Evolutionary conservation across 495 filamentous ascomycete species (phyloP).

Genomic region (Hyaloscypha variabilis): DNA sequence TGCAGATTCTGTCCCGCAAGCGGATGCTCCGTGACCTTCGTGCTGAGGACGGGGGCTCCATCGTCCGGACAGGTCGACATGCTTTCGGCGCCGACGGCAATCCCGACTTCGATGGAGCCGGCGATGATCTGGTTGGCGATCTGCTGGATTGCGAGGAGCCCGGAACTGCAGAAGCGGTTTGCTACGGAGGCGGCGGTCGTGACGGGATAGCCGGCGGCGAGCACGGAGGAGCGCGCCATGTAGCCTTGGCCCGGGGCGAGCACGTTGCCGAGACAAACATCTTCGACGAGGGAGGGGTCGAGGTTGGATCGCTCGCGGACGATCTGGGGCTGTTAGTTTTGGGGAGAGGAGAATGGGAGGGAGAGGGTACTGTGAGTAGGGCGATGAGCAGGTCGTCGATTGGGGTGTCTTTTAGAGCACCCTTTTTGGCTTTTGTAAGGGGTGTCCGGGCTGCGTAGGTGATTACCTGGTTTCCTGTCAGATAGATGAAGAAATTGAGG

Average conservation of each 20-base stretch:
- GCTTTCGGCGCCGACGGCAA: constrained; percentile 84
- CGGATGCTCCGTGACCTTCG: constrained; percentile 63
- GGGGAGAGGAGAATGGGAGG: too few relatives aligned
- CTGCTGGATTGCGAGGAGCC: constrained; percentile 90
- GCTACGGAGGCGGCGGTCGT: constrained; percentile 75
- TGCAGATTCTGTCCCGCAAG: constrained; percentile 80
- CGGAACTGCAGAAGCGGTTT: constrained; percentile 97
- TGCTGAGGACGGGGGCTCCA: constrained; percentile 37
- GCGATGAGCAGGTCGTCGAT: constrained; percentile 83
- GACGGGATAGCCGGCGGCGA: constrained; percentile 92
- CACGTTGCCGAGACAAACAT: constrained; percentile 91
- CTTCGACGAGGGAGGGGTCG: constrained; percentile 84
- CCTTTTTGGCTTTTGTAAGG: constrained; percentile 75
- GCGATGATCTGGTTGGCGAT: constrained; percentile 85
- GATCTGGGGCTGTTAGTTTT: constrained; percentile 61
- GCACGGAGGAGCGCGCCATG: constrained; percentile 82
- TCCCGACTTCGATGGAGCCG: constrained; percentile 81
- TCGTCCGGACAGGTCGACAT: constrained; percentile 57
- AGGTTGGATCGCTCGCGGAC: constrained; percentile 72
- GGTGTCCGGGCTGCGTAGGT: constrained; percentile 81
- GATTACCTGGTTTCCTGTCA: constrained; percentile 65
- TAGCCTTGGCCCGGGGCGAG: constrained; percentile 88
- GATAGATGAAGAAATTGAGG: neutral
- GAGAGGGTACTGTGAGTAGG: constrained; percentile 39
- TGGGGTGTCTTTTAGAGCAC: constrained; percentile 90